These are phyloP conservation scores for Podospora pseudopauciseta DNA, from an alignment of 495 filamentous ascomycete species.

Conservation along the genomic window DNA sequence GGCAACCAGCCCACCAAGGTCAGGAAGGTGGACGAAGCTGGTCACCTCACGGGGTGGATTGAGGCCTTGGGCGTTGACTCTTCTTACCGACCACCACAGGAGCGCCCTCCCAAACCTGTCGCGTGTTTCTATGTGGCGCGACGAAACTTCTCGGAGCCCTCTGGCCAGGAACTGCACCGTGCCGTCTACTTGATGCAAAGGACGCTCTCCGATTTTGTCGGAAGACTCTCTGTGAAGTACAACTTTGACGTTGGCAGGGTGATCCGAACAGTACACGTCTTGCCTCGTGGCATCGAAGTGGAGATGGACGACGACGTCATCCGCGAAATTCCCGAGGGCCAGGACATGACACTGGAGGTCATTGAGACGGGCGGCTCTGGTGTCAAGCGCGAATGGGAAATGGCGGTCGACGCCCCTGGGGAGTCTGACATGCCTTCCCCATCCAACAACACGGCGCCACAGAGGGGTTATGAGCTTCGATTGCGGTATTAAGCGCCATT, in stretches of 20 bases:
- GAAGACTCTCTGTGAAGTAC: slow-evolving; percentile 69
- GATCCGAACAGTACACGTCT: slow-evolving; percentile 64
- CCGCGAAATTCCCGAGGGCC: slow-evolving; percentile 79
- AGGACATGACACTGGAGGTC: slow-evolving; percentile 71
- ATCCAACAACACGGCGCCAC: slow-evolving; percentile 29
- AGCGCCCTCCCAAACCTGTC: slow-evolving; percentile 64
- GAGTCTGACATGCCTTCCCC: slow-evolving; percentile 39
- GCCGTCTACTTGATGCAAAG: slow-evolving; percentile 83
- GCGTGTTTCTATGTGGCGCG: slow-evolving; percentile 86
- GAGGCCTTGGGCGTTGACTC: slow-evolving; percentile 88
- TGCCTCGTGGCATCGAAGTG: slow-evolving; percentile 69
- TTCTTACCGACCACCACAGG: slow-evolving; percentile 74
- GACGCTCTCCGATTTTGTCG: slow-evolving; percentile 66
- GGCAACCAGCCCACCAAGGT: slow-evolving; percentile 49
- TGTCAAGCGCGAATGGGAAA: slow-evolving; percentile 53
- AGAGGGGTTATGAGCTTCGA: slow-evolving; percentile 45
- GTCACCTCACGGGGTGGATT: slow-evolving; percentile 72
- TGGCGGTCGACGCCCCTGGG: slow-evolving; percentile 42
- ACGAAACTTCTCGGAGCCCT: slow-evolving; percentile 46
- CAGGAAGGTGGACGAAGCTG: slow-evolving; percentile 45
- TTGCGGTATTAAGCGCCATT: slow-evolving; percentile 40
- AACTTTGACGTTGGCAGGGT: slow-evolving; percentile 69
- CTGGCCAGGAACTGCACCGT: slow-evolving; percentile 66
- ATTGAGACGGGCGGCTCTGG: slow-evolving; percentile 33
- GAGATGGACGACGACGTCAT: slow-evolving; percentile 90